Conservation (phyloP, 768 basidiomycete genomes). For the Hericium alpestre region DNA sequence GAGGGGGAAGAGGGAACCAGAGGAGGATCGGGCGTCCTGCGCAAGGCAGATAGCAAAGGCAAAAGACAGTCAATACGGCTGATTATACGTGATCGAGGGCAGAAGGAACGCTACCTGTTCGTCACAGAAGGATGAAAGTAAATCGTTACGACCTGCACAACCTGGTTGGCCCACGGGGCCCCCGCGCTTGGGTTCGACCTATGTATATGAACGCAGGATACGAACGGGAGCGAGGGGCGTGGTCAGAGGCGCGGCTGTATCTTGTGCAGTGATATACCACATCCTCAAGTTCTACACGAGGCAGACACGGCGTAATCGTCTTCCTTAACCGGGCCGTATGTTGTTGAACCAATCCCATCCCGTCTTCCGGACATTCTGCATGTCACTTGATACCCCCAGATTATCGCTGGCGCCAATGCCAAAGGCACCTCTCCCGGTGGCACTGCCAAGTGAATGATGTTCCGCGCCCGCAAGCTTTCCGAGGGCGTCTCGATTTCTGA, state of each 20-base stretch:
- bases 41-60: background rate
- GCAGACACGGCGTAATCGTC: constrained; percentile 10
- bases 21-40: background rate
- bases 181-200: constrained; percentile 9
- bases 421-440: no score
- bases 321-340: constrained; percentile 2
- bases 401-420: constrained; percentile 3
- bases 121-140: background rate
- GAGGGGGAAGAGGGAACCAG: background rate
- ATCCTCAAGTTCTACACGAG: constrained; percentile 13
- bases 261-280: constrained; percentile 6
- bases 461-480: background rate
- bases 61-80: background rate
- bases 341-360: constrained; percentile 6
- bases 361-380: constrained; percentile 4
- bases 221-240: constrained; percentile 5
- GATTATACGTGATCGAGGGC: constrained; percentile 4
- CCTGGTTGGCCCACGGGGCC: constrained; percentile 10
- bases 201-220: constrained; percentile 12
- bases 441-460: background rate
- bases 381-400: constrained; percentile 9
- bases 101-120: background rate
- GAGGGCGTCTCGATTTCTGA: no score
- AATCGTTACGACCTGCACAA: constrained; percentile 1
- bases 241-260: background rate